phyloP scores from a whole-genome alignment of 345 rosid genomes.

The Firmiana major region DNA sequence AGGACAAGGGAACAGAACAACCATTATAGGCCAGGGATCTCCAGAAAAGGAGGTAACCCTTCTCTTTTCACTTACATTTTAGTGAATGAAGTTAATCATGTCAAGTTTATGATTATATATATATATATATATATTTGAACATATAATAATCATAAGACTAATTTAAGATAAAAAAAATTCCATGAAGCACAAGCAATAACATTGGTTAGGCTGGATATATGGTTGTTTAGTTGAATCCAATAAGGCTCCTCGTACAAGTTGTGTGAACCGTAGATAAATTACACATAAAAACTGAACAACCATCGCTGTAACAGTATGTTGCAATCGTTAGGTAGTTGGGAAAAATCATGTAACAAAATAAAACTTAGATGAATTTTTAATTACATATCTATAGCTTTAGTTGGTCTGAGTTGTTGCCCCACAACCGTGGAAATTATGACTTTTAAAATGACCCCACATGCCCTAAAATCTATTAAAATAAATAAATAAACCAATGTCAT shows the following conservation, averaged over 20 bases:
- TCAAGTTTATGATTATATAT: too few relatives aligned
- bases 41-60: too few relatives aligned
- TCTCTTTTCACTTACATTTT: too few relatives aligned
- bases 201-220: background rate
- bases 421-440: constrained; percentile 16
- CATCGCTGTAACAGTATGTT: background rate
- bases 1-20: too few relatives aligned
- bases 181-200: background rate
- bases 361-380: background rate
- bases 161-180: too few relatives aligned
- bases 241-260: background rate
- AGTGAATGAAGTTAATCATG: background rate
- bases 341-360: constrained; percentile 2
- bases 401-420: constrained; percentile 34
- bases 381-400: background rate
- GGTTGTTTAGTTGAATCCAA: background rate
- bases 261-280: background rate
- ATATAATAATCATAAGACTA: background rate
- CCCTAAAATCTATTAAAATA: background rate
- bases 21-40: too few relatives aligned
- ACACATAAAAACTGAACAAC: background rate
- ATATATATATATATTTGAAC: background rate
- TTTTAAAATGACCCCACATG: constrained; percentile 15
- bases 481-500: constrained; percentile 10
- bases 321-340: constrained; percentile 9